Base-by-base conservation (phyloP, 2,329 filamentous ascomycete genomes). In the Epichloe typhina region DNA sequence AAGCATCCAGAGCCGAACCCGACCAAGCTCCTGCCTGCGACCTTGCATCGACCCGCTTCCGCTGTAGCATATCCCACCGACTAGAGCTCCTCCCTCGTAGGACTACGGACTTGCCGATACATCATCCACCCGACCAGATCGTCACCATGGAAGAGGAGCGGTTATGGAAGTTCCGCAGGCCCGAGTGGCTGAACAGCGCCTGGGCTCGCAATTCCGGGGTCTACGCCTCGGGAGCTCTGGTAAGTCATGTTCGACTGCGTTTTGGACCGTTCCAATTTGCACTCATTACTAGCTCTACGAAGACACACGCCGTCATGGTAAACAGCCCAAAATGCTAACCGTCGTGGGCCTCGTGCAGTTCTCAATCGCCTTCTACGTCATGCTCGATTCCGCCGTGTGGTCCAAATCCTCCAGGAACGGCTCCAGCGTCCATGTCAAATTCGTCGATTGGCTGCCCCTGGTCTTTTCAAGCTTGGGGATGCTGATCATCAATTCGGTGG, bases 401-500 rank as follows among this genome's bases (percentile, higher is more conserved):
- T 83, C 80, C 58, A 77, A 81, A 60, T 79, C 76, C 12, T 50
- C 70, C 53, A 70, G 68, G 56, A 84, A 84, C 69, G 75, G 72
- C 53, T 81, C 78, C 50, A 68, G 74, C 64, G 59, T 71, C 38
- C 80, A 84, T 68, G 72, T 85, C 60, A 79, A 72, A 57, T 85
- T 83, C 60, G 72, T 83, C 66, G 81, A 84, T 74, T 84, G 81
- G 81, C 75, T 84, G 56, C 80, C 81, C 48, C 73, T 84, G 57
- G 75, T 84, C 64, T 84, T 83, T 70, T 79, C 75, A 57, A 74
- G 75, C 55, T 71, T 84, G 55, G 81, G 82, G 55, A 84, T 84
- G 79, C 73, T 84, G 52, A 83, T 84, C 65, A 84, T 84, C 72
- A 84, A 84, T 72, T 79, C 74, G 57, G 80, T 83, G 56, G 80